Evolutionary conservation across 805 yeast genomes (phyloP), one percentile per base, ranked within the genome.

Genomic region (Torulaspora quercuum): DNA sequence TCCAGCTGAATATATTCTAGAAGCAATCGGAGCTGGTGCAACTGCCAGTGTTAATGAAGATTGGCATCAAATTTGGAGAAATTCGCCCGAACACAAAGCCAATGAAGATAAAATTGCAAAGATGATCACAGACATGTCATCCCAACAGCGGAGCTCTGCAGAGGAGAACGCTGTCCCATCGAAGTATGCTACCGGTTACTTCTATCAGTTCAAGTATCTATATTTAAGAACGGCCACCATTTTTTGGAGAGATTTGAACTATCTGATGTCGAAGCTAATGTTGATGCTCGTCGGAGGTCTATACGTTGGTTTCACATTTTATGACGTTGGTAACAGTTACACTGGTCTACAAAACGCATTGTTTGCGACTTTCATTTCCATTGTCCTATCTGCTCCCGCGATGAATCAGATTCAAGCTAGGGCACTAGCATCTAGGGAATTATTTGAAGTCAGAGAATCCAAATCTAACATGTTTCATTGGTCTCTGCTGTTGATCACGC

Each of bases 401-500:
- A 45, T 75, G 48, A 77, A 80, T 51, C 86, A 81, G 59, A 70
- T 77, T 37, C 82, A 78, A 52, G 78, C 72, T 14, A 69, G 72
- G 38, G 80, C 80, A 16, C 68, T 75, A 29, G 65, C 62, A 12
- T 68, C 78, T 13, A 70, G 88, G 51, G 81, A 76, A 39, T 56
- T 81, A 25, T 82, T 63, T 52, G 89, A 82, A 57, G 83, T 75
- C 9, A 70, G 90, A 52, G 90, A 82, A 53, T 68, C 76, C 13
- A 72, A 78, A 41, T 78, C 85, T 4, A 81, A 80, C 52, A 82
- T 84, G 25, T 82, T 77, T 65, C 82, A 79, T 50, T 82, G 89
- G 89, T 66, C 77, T 17, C 59, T 72, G 25, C 58, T 82, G 59
- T 52, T 80, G 31, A 33, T 79, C 12, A 59, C 80, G 5, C 79